Percentiles rank a stretch among this genome's conserved stretches.
Evolutionary conservation across 176 grass and related monocot species (phyloP).

Genomic region (Alopecurus myosuroides): DNA sequence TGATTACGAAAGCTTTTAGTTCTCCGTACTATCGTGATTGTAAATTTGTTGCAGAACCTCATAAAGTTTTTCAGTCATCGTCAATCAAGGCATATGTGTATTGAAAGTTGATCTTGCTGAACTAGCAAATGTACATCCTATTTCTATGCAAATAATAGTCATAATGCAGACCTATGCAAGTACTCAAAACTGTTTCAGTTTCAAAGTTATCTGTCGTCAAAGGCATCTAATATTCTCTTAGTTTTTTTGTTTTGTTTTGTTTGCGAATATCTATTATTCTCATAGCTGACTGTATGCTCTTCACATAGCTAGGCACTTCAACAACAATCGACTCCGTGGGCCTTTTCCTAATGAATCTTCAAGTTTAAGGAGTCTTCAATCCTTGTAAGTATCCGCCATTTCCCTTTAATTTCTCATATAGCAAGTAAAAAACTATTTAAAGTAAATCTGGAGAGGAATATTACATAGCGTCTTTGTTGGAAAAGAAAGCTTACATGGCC

Average conservation of each 20-base stretch:
- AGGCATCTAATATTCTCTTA: not conserved
- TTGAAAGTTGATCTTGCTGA: not conserved
- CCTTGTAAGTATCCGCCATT: constrained; percentile 37
- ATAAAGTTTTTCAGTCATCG: not conserved
- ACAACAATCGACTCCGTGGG: constrained; percentile 48
- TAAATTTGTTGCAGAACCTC: not conserved
- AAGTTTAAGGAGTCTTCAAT: constrained; percentile 27
- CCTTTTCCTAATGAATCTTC: constrained; percentile 19
- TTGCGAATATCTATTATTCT: not conserved
- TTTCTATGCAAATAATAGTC: constrained; percentile 2
- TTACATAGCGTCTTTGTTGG: not conserved
- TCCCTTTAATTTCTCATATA: not conserved
- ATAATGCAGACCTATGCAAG: not conserved
- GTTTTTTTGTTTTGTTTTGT: too few species aligned
- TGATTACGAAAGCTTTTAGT: constrained; percentile 18
- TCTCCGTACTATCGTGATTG: not conserved
- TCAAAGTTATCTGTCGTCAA: not conserved
- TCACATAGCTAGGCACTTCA: constrained; percentile 55
- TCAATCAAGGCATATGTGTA: not conserved
- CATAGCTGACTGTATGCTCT: constrained; percentile 26
- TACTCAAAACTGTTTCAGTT: not conserved
- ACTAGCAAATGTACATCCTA: not conserved
- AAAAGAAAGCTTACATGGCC: not conserved
- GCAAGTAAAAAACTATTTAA: not conserved
- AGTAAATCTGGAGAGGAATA: not conserved